Evolutionary conservation across 495 filamentous ascomycete species (phyloP), one percentile per base, ranked within the genome.

Genomic region (Pseudoneurospora amorphoporcata): DNA sequence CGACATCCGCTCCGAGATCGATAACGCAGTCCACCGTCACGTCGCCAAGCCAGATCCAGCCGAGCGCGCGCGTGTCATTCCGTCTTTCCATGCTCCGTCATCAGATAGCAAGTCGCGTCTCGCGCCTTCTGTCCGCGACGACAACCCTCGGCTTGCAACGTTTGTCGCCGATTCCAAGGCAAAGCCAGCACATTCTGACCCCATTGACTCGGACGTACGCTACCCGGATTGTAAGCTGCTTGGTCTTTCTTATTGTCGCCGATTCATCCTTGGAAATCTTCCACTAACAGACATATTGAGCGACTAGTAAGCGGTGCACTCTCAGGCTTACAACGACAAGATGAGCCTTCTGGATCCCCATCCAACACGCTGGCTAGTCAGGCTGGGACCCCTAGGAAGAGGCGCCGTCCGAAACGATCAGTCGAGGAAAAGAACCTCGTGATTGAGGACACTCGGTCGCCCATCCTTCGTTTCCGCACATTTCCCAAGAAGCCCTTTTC

Each of bases 401-500:
- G 53, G 12, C 29, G 53, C 53, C 53, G 53, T 4, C 53, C 53
- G 29, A 65, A 65, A 65, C 29, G 53, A 9, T 65, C 53, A 16
- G 29, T 16, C 29, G 29, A 35, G 53, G 53, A 65, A 35, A 65
- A 65, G 29, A 65, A 35, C 29, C 53, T 35, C 29, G 29, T 65
- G 53, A 65, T 65, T 17, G 72, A 73, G 19, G 82, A 84, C 72
- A 77, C 71, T 1, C 80, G 78, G 17, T 81, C 86, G 7, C 86
- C 86, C 7, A 71, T 88, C 12, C 76, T 94, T 71, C 90, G 93
- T 40, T 98, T 97, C 78, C 90, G 95, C 32, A 88, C 87, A 2
- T 86, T 87, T 29, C 92, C 92, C 0, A 90, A 87, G 75, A 94
- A 92, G 75, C 87, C 92, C 0, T 87, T 99, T n/a, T 93, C 92